These are phyloP conservation scores for Trichoderma semiorbis DNA, from an alignment of 2,329 filamentous ascomycete species.

Conservation along the genomic window DNA sequence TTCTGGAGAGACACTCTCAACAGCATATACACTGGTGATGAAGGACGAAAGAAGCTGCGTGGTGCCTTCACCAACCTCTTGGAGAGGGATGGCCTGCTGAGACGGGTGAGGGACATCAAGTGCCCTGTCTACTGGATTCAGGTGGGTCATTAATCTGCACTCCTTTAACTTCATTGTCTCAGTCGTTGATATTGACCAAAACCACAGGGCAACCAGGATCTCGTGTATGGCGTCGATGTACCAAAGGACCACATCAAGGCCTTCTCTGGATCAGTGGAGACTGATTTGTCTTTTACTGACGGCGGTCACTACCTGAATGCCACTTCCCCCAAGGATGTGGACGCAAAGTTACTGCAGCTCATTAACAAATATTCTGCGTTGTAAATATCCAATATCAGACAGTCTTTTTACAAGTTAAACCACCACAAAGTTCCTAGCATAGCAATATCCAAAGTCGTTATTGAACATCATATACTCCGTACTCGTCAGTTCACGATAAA, in stretches of 20 bases:
- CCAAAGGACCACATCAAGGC: conserved; percentile 49
- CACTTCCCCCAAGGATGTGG: conserved; percentile 45
- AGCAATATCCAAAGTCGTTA: not conserved
- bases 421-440: not conserved
- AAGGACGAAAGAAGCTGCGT: conserved; percentile 46
- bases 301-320: conserved; percentile 50
- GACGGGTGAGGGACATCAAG: conserved; percentile 44
- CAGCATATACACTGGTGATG: conserved; percentile 46
- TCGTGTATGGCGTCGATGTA: conserved; percentile 39
- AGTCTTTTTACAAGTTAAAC: not conserved
- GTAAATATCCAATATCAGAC: not conserved
- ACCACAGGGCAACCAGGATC: conserved; percentile 43
- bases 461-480: not conserved
- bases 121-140: conserved; percentile 54
- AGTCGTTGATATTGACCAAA: not conserved
- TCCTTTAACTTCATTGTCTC: not conserved
- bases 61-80: conserved; percentile 44
- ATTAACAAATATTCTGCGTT: conserved; percentile 32
- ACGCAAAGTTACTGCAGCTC: conserved; percentile 44
- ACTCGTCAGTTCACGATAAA: not conserved
- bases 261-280: conserved; percentile 45
- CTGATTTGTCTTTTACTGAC: conserved; percentile 42
- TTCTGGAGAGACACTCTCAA: conserved; percentile 48
- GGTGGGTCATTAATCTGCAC: conserved; percentile 28
- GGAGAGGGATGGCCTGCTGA: conserved; percentile 46